These are phyloP conservation scores for Rugonectria rugulosa DNA, from an alignment of 2,329 filamentous ascomycete species.

Conservation along the genomic window DNA sequence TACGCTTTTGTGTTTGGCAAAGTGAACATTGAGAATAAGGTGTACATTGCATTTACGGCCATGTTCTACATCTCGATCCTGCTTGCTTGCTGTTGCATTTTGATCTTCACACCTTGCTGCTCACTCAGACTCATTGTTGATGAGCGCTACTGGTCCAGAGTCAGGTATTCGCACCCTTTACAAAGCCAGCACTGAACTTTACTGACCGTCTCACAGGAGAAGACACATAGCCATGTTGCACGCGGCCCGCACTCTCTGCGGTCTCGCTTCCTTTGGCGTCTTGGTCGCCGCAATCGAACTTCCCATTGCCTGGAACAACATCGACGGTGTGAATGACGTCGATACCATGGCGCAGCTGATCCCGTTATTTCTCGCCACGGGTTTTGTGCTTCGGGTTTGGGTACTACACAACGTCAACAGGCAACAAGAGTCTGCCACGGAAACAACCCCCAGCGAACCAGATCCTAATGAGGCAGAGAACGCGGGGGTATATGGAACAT, in stretches of 20 bases:
- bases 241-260: conserved; percentile 29
- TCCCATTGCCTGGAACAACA: conserved; percentile 44
- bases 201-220: conserved; percentile 22
- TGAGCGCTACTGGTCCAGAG: conserved; percentile 29
- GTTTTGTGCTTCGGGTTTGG: conserved; percentile 38
- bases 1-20: conserved; percentile 45
- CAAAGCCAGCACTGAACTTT: neutral
- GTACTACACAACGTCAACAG: conserved; percentile 29
- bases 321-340: conserved; percentile 35
- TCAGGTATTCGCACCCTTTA: conserved; percentile 25
- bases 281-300: conserved; percentile 44
- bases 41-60: conserved; percentile 40
- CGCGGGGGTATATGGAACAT: neutral
- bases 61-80: conserved; percentile 42
- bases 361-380: conserved; percentile 43
- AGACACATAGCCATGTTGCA: conserved; percentile 35
- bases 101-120: conserved; percentile 38
- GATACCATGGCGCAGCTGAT: conserved; percentile 41
- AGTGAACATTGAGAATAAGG: conserved; percentile 36
- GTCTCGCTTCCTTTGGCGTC: conserved; percentile 39
- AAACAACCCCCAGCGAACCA: neutral
- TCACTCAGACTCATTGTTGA: conserved; percentile 22
- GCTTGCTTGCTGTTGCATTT: conserved; percentile 27
- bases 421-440: neutral
- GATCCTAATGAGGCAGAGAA: neutral